A percentile compares a stretch with the other conserved stretches of the same genome.
phyloP scores from a whole-genome alignment of 441 rosid genomes.

The Brassica balearica region DNA sequence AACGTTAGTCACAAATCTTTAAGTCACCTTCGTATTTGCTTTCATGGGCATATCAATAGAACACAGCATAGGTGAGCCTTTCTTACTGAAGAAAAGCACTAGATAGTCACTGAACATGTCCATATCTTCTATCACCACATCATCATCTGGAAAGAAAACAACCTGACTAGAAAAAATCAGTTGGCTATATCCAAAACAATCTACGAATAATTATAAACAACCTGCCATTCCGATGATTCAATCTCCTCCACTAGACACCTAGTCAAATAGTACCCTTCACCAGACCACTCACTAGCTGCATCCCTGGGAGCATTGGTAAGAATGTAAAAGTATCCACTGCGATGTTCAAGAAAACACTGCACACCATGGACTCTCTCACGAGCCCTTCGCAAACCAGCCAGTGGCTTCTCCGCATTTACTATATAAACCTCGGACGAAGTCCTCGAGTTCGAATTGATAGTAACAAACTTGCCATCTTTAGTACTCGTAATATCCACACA shows the following conservation, averaged over 20 bases:
- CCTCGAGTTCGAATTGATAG: slow-evolving; percentile 95
- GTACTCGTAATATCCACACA: slow-evolving; percentile 92
- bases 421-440: slow-evolving; percentile 94
- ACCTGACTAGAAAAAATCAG: slow-evolving; percentile 43
- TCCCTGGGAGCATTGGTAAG: slow-evolving; percentile 78
- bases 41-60: slow-evolving; percentile 73
- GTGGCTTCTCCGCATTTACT: slow-evolving; percentile 63
- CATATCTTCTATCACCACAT: slow-evolving; percentile 77
- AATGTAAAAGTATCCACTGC: slow-evolving; percentile 67
- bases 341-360: slow-evolving; percentile 85
- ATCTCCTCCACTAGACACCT: slow-evolving; percentile 60
- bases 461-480: slow-evolving; percentile 93
- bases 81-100: slow-evolving; percentile 69
- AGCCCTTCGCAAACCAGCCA: slow-evolving; percentile 59
- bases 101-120: slow-evolving; percentile 78
- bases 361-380: slow-evolving; percentile 68
- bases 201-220: slow-evolving; percentile 24
- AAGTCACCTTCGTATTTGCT: slow-evolving; percentile 55
- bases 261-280: slow-evolving; percentile 68
- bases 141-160: slow-evolving; percentile 68
- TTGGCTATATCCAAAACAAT: too few species aligned
- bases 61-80: slow-evolving; percentile 65
- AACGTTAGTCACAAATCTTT: slow-evolving; percentile 13
- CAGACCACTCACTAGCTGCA: slow-evolving; percentile 46
- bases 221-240: slow-evolving; percentile 67